phyloP scores from a whole-genome alignment of 2,329 filamentous ascomycete species.

The Microascus cirrosus region DNA sequence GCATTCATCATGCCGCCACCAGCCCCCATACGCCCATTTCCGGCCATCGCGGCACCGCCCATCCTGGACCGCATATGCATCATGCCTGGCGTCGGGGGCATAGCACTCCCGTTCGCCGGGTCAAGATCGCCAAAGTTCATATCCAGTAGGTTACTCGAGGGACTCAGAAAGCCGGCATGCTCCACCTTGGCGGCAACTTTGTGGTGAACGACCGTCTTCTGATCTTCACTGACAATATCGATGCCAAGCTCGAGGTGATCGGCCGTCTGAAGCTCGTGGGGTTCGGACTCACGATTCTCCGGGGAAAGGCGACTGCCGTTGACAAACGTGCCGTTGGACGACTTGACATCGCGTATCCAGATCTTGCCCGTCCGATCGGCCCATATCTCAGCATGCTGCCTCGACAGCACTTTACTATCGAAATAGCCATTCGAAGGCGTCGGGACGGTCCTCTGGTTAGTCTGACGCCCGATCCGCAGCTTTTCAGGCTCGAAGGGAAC shows the following conservation, averaged over 20 bases:
- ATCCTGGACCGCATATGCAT: conserved; percentile 61
- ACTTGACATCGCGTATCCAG: conserved; percentile 95
- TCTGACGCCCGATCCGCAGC: conserved; percentile 87
- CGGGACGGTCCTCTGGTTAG: conserved; percentile 90
- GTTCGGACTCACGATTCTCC: conserved; percentile 93
- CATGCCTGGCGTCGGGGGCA: conserved; percentile 57
- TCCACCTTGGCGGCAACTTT: conserved; percentile 97
- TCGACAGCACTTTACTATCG: conserved; percentile 92
- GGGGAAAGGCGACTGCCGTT: conserved; percentile 83
- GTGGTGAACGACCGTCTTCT: conserved; percentile 96
- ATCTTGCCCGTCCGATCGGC: conserved; percentile 78
- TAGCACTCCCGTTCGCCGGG: conserved; percentile 61
- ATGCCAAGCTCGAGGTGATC: conserved; percentile 93
- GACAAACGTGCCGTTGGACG: conserved; percentile 96
- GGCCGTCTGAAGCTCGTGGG: conserved; percentile 81
- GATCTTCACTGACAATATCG: conserved; percentile 96
- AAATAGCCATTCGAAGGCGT: conserved; percentile 91
- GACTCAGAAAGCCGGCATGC: conserved; percentile 74
- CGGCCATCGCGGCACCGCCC: conserved; percentile 50
- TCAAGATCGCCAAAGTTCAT: conserved; percentile 90
- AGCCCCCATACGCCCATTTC: conserved; percentile 50
- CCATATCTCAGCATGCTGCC: conserved; percentile 94
- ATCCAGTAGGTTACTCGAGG: conserved; percentile 67
- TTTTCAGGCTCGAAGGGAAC: conserved; percentile 93
- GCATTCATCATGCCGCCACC: conserved; percentile 32